These are phyloP conservation scores for Polychaeton citri DNA, from an alignment of 2,329 filamentous ascomycete genomes.

Conservation along the genomic window DNA sequence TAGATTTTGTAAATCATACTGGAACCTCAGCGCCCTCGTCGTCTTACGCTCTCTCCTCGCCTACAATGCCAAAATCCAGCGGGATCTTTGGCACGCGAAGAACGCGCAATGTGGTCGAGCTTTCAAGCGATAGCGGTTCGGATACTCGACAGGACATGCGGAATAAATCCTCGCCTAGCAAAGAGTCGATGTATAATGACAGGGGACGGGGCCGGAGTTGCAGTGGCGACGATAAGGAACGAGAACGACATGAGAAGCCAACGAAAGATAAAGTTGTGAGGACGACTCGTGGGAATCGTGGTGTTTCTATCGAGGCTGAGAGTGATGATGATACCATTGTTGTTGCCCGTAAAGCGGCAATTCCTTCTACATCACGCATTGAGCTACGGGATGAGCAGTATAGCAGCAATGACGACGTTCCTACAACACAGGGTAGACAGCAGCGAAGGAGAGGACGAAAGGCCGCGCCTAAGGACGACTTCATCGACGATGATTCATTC, in stretches of 20 bases:
- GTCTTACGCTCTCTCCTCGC: neutral
- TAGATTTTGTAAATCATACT: conserved; percentile 12
- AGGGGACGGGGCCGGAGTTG: too few species aligned
- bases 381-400: conserved; percentile 9
- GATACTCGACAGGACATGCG: neutral
- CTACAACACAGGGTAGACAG: conserved; percentile 14
- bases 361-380: neutral
- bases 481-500: conserved; percentile 1
- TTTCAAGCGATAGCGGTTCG: too few species aligned
- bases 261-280: too few species aligned
- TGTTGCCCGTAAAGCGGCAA: conserved; percentile 1
- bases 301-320: too few species aligned
- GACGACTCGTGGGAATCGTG: too few species aligned
- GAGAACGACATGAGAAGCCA: neutral
- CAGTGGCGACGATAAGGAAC: conserved; percentile 6
- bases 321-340: conserved; percentile 5
- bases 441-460: conserved; percentile 7
- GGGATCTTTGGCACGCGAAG: too few species aligned
- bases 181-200: conserved; percentile 12
- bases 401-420: conserved; percentile 17
- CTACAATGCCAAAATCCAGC: neutral
- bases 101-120: too few species aligned
- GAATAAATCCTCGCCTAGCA: neutral
- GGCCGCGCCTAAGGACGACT: neutral
- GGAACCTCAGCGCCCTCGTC: neutral